Conservation (phyloP, 257 asterid species). For the Euphrasia confusa region DNA sequence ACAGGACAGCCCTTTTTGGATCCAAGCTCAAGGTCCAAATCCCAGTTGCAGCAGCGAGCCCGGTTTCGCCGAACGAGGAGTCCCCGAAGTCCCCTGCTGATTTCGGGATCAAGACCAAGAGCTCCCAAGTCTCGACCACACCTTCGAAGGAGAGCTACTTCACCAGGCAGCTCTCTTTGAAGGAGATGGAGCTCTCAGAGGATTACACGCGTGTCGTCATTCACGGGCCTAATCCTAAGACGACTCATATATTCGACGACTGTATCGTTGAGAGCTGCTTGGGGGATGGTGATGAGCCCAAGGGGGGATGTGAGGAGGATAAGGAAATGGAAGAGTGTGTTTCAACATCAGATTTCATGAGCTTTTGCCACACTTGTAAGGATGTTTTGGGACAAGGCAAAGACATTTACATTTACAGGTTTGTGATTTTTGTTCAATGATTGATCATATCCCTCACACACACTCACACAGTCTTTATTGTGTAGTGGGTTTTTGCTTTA, state of each 20-base stretch:
- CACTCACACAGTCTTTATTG: neutral
- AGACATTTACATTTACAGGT: constrained; percentile 77
- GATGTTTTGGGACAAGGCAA: constrained; percentile 45
- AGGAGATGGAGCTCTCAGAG: constrained; percentile 93
- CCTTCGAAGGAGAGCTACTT: constrained; percentile 28
- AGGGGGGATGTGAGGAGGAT: neutral
- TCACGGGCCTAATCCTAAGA: constrained; percentile 85
- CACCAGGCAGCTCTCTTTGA: constrained; percentile 49
- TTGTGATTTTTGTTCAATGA: neutral
- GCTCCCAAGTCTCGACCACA: constrained; percentile 35
- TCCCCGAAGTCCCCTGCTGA: constrained; percentile 74
- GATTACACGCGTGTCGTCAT: constrained; percentile 88
- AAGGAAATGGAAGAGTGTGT: constrained; percentile 14
- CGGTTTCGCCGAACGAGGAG: constrained; percentile 28
- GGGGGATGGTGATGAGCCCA: constrained; percentile 19
- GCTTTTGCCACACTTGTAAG: constrained; percentile 54
- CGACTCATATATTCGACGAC: constrained; percentile 72
- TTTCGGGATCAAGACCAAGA: constrained; percentile 80
- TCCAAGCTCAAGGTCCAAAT: constrained; percentile 76
- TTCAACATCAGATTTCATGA: constrained; percentile 33
- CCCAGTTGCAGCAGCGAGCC: constrained; percentile 30
- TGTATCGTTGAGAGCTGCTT: constrained; percentile 63
- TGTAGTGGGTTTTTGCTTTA: neutral
- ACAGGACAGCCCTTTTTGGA: constrained; percentile 57
- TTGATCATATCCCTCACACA: too few relatives aligned